Conservation (phyloP, 1,284 basidiomycete species). For the Cutaneotrichosporon sp. region DNA sequence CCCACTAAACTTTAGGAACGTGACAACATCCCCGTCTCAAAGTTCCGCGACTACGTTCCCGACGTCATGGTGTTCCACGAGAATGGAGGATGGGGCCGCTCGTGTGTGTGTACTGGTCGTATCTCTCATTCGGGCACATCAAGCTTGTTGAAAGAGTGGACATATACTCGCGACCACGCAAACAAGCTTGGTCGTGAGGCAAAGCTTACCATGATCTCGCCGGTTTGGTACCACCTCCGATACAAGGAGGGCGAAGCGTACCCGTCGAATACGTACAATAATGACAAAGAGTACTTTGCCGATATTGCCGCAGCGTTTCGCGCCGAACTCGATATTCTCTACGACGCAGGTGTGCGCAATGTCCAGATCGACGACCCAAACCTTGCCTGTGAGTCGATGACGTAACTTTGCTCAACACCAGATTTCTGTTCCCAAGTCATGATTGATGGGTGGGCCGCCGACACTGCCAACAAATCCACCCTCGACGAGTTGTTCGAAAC, state of each 20-base stretch:
- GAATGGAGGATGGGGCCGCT: constrained; percentile 30
- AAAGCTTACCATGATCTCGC: constrained; percentile 73
- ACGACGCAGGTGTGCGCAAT: constrained; percentile 67
- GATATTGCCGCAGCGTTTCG: constrained; percentile 70
- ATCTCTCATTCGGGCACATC: constrained; percentile 37
- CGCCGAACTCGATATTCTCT: constrained; percentile 69
- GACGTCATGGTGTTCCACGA: constrained; percentile 33
- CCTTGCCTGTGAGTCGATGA: constrained; percentile 39
- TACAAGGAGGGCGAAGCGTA: constrained; percentile 37
- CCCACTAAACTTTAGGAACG: constrained; percentile 55
- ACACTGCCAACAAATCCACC: constrained; percentile 63
- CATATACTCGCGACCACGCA: constrained; percentile 36
- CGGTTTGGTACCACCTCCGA: constrained; percentile 71
- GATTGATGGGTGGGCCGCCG: constrained; percentile 54
- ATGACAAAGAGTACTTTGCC: constrained; percentile 49
- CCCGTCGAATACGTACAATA: constrained; percentile 29
- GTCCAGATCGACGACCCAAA: constrained; percentile 69
- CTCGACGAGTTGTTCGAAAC: constrained; percentile 64
- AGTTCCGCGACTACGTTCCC: constrained; percentile 35
- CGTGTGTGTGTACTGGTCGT: constrained; percentile 40
- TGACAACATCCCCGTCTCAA: constrained; percentile 44
- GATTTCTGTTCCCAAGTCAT: constrained; percentile 41
- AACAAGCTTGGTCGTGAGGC: constrained; percentile 49
- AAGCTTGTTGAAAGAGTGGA: constrained; percentile 48
- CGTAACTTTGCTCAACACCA: constrained; percentile 13